These are phyloP conservation scores for Lentinus polychrous DNA, from an alignment of 1,284 basidiomycete genomes.

Conservation along the genomic window DNA sequence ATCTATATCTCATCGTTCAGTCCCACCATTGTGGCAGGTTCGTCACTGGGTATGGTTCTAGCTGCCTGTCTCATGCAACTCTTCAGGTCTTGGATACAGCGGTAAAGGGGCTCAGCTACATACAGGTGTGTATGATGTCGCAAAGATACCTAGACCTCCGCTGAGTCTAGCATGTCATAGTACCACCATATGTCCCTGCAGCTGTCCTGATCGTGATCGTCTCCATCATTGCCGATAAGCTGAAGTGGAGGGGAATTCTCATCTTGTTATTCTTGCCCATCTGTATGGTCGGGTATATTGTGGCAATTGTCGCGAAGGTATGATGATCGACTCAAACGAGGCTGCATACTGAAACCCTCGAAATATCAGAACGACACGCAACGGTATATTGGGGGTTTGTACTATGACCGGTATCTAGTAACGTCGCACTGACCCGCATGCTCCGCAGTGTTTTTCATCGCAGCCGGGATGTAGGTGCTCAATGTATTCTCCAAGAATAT, in stretches of 20 bases:
- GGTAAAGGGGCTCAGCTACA: conserved; percentile 48
- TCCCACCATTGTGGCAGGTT: conserved; percentile 45
- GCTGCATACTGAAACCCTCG: conserved; percentile 1
- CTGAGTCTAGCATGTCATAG: conserved; percentile 23
- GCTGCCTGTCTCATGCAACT: not conserved
- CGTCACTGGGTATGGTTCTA: not conserved
- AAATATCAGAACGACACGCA: conserved; percentile 17
- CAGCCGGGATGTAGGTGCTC: conserved; percentile 48
- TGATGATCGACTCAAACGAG: conserved; percentile 19
- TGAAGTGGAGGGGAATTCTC: conserved; percentile 52
- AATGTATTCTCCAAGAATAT: not conserved
- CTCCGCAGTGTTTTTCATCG: conserved; percentile 51
- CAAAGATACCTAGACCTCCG: too few species aligned
- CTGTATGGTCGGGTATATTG: conserved; percentile 48
- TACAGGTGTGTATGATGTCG: conserved; percentile 33
- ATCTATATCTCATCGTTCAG: conserved; percentile 20
- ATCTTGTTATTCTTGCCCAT: conserved; percentile 52
- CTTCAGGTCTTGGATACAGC: conserved; percentile 36
- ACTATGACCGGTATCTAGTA: not conserved
- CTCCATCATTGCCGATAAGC: conserved; percentile 42
- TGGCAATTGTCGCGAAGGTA: conserved; percentile 47
- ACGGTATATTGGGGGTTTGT: conserved; percentile 36
- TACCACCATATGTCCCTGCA: conserved; percentile 56
- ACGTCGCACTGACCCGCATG: not conserved
- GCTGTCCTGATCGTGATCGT: conserved; percentile 51